phyloP scores from a whole-genome alignment of 345 rosid genomes.

The Eutrema yunnanense region DNA sequence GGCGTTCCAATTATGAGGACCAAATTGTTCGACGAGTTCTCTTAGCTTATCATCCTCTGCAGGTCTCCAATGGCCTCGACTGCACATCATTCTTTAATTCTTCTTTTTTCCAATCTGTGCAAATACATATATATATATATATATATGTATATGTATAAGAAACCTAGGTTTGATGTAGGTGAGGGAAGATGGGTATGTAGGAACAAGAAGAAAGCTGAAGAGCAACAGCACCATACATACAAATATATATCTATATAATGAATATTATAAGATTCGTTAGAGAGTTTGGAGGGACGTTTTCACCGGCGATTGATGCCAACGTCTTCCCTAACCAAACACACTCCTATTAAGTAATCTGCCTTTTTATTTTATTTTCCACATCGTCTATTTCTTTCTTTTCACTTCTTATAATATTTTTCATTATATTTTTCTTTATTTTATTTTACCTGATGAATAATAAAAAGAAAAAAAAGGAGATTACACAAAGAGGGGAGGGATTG shows the following conservation, averaged over 20 bases:
- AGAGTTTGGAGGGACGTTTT: slow-evolving; percentile 45
- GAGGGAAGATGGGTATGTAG: slow-evolving; percentile 27
- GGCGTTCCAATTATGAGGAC: slow-evolving; percentile 97
- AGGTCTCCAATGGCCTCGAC: slow-evolving; percentile 78
- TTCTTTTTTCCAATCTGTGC: neutral
- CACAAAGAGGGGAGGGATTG: slow-evolving; percentile 36
- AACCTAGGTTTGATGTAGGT: slow-evolving; percentile 32
- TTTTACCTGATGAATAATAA: neutral
- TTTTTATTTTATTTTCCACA: neutral
- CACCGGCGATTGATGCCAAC: slow-evolving; percentile 60
- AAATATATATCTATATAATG: neutral
- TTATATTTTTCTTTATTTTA: neutral
- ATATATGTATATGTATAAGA: neutral
- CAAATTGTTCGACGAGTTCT: slow-evolving; percentile 74
- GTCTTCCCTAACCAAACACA: slow-evolving; percentile 59
- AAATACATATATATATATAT: neutral
- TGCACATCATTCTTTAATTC: slow-evolving; percentile 40
- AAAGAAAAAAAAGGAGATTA: neutral
- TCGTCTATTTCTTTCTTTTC: neutral
- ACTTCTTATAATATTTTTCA: neutral
- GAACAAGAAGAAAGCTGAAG: slow-evolving; percentile 35
- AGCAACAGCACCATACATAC: slow-evolving; percentile 27
- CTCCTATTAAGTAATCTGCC: slow-evolving; percentile 45
- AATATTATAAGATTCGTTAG: slow-evolving; percentile 45
- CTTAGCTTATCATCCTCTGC: slow-evolving; percentile 62